Conservation (phyloP, 2,329 filamentous ascomycete genomes). For the Geosmithia morbida region DNA sequence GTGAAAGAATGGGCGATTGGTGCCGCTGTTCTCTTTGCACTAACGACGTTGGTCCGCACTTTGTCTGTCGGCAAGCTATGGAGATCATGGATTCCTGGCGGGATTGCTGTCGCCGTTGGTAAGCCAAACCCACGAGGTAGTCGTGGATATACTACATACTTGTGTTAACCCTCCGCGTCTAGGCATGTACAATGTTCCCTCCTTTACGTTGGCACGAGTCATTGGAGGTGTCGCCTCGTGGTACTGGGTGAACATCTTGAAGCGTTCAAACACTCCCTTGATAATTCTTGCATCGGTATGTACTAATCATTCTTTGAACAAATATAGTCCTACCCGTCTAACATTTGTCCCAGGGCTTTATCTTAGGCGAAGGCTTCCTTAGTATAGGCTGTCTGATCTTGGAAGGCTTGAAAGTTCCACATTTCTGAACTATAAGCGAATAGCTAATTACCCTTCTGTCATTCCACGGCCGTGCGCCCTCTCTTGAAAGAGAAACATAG, state of each 20-base stretch:
- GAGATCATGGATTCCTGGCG: conserved; percentile 71
- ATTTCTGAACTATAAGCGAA: conserved; percentile 32
- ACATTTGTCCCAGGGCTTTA: conserved; percentile 47
- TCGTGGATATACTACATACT: neutral
- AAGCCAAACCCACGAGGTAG: conserved; percentile 8
- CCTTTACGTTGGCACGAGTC: conserved; percentile 80
- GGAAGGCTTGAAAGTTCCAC: conserved; percentile 63
- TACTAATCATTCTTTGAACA: conserved; percentile 2
- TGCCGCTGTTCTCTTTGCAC: conserved; percentile 60
- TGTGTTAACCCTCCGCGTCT: neutral
- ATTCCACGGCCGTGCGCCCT: neutral
- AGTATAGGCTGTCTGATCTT: conserved; percentile 82
- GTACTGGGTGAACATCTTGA: conserved; percentile 53
- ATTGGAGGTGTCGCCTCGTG: conserved; percentile 62
- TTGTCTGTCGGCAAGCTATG: conserved; percentile 40
- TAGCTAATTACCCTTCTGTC: neutral
- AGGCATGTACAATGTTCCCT: conserved; percentile 97
- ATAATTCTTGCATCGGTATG: conserved; percentile 70
- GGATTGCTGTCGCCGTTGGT: conserved; percentile 91
- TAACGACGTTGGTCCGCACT: conserved; percentile 58
- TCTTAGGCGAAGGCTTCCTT: conserved; percentile 80
- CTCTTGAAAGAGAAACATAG: neutral
- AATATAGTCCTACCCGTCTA: neutral
- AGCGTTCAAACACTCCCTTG: conserved; percentile 53
- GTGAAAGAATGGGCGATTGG: conserved; percentile 66